Conservation (phyloP, 306 rosid genomes). For the Purshia tridentata region DNA sequence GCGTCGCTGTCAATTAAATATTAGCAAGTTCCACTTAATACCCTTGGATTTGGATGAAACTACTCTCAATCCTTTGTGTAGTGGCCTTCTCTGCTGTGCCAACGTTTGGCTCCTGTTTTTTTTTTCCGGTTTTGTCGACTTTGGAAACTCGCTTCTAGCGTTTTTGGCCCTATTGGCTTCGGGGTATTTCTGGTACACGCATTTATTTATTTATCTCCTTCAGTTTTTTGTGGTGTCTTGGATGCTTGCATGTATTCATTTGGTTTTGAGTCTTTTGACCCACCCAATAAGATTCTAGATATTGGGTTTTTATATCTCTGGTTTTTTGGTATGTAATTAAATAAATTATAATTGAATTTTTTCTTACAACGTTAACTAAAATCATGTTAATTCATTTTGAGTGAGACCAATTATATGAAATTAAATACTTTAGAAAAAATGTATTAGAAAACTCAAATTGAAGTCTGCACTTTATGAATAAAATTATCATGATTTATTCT, state of each 20-base stretch:
- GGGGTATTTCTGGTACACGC: not conserved
- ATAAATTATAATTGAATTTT: not conserved
- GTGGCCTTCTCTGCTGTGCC: not conserved
- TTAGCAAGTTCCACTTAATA: constrained; percentile 13
- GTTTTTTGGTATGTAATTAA: not conserved
- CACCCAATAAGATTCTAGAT: not conserved
- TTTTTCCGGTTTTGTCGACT: constrained; percentile 32
- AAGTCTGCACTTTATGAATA: too few species aligned
- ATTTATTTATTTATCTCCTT: not conserved
- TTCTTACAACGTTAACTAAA: not conserved
- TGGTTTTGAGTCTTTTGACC: not conserved
- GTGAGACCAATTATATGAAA: not conserved
- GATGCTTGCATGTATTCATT: not conserved
- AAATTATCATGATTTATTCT: too few species aligned
- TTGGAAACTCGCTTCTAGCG: constrained; percentile 10
- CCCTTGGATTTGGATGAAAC: constrained; percentile 44
- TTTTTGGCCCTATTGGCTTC: constrained; percentile 8
- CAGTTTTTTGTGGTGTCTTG: not conserved
- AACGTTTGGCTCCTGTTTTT: not conserved
- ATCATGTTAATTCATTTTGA: too few species aligned
- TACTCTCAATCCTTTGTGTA: constrained; percentile 21
- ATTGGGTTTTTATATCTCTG: not conserved
- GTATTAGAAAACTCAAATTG: too few species aligned
- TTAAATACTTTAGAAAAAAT: too few species aligned
- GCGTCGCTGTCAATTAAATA: constrained; percentile 57